phyloP scores from a whole-genome alignment of 345 rosid species.

The Hibiscus trionum region DNA sequence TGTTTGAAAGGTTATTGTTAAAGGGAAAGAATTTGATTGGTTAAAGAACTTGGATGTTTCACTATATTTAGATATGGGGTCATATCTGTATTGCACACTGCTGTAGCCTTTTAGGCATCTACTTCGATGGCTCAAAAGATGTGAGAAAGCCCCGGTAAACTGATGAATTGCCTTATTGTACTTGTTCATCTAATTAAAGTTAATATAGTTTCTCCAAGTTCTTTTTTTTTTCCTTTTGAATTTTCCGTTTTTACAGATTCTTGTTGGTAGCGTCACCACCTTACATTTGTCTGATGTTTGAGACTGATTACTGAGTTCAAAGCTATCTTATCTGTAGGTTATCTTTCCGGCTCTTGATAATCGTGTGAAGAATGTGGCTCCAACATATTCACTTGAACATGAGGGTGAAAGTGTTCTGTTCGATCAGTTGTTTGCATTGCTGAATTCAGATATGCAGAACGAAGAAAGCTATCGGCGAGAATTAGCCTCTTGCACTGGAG shows the following conservation, averaged over 20 bases:
- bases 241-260: not conserved
- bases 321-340: slow-evolving; percentile 37
- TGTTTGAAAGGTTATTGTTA: not conserved
- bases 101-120: not conserved
- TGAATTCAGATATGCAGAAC: slow-evolving; percentile 44
- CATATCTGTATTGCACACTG: not conserved
- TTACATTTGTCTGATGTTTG: not conserved
- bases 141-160: not conserved
- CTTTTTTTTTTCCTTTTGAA: not conserved
- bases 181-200: too few species aligned
- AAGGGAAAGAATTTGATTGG: not conserved
- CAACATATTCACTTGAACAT: slow-evolving; percentile 82
- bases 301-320: not conserved
- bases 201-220: too few species aligned
- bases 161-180: too few species aligned
- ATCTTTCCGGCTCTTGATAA: slow-evolving; percentile 80
- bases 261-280: not conserved
- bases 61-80: not conserved
- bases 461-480: slow-evolving; percentile 61
- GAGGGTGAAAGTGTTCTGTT: slow-evolving; percentile 74
- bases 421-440: slow-evolving; percentile 60
- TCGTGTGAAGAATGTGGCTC: slow-evolving; percentile 87
- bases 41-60: not conserved
- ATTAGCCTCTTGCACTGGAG: slow-evolving; percentile 73
- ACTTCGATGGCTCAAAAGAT: not conserved